Conservation (phyloP, 805 yeast genomes). For the Saturnispora dispora region DNA sequence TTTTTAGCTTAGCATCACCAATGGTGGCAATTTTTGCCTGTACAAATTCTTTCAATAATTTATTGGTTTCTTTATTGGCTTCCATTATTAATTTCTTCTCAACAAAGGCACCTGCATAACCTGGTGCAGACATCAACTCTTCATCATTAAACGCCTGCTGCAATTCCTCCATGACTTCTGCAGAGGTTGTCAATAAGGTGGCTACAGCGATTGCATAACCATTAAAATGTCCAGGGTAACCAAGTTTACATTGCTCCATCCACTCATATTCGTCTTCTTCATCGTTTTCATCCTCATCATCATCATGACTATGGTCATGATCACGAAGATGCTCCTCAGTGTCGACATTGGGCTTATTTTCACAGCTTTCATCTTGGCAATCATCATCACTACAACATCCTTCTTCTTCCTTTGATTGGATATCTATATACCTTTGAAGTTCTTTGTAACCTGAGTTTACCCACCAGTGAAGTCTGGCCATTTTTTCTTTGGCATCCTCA, state of each 20-base stretch:
- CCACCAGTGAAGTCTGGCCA: constrained; percentile 18
- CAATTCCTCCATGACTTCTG: constrained; percentile 22
- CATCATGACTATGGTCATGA: constrained; percentile 14
- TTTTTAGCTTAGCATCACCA: constrained; percentile 7
- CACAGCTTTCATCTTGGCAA: constrained; percentile 9
- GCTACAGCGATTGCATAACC: constrained; percentile 35
- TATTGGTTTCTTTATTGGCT: constrained; percentile 9
- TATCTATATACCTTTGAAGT: constrained; percentile 12
- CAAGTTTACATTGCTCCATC: constrained; percentile 28
- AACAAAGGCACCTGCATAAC: constrained; percentile 9
- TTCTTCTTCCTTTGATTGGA: constrained; percentile 7
- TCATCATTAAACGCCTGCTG: constrained; percentile 8
- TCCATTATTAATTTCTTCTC: constrained; percentile 7
- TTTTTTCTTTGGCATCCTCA: constrained; percentile 2
- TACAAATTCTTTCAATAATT: constrained; percentile 14
- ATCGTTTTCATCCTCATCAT: constrained; percentile 20
- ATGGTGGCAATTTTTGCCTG: constrained; percentile 9
- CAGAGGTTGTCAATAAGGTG: constrained; percentile 26
- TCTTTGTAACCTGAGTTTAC: constrained; percentile 16
- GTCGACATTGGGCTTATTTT: constrained; percentile 6
- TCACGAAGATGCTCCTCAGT: constrained; percentile 11
- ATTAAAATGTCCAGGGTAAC: constrained; percentile 39
- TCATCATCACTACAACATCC: constrained; percentile 8
- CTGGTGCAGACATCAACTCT: constrained; percentile 7
- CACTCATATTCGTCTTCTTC: constrained; percentile 27